phyloP scores from a whole-genome alignment of 2,329 filamentous ascomycete species.

The Emergomyces pasteurianus region DNA sequence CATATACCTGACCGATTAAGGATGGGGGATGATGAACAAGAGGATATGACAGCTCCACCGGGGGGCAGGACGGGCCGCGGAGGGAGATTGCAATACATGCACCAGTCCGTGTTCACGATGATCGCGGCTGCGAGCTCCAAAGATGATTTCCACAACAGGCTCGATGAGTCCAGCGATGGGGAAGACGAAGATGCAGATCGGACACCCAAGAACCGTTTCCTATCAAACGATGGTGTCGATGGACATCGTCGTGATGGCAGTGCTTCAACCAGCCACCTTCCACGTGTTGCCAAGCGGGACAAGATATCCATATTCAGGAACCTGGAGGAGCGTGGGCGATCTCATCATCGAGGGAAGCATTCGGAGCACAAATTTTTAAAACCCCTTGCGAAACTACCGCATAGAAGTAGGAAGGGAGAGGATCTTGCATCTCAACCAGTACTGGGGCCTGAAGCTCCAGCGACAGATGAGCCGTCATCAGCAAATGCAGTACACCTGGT shows the following conservation, averaged over 20 bases:
- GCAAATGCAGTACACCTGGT: slow-evolving; percentile 6
- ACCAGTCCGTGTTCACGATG: slow-evolving; percentile 87
- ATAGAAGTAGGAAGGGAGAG: slow-evolving; percentile 11
- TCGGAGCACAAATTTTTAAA: slow-evolving; percentile 56
- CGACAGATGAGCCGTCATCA: slow-evolving; percentile 10
- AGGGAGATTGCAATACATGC: slow-evolving; percentile 55
- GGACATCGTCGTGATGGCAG: not conserved
- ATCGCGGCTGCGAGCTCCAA: slow-evolving; percentile 78
- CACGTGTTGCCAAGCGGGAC: not conserved
- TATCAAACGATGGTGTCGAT: not conserved
- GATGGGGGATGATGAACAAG: slow-evolving; percentile 45
- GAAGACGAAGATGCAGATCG: slow-evolving; percentile 38
- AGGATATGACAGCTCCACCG: slow-evolving; percentile 49
- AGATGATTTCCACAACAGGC: slow-evolving; percentile 69
- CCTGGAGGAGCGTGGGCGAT: slow-evolving; percentile 3
- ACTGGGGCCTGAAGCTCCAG: slow-evolving; percentile 9
- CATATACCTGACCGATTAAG: slow-evolving; percentile 47
- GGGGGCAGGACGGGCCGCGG: slow-evolving; percentile 21
- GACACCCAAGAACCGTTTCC: slow-evolving; percentile 5
- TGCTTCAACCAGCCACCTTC: not conserved
- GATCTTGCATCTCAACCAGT: slow-evolving; percentile 15
- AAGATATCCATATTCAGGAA: not conserved
- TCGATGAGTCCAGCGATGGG: slow-evolving; percentile 75
- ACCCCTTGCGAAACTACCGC: slow-evolving; percentile 47
- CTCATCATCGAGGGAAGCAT: slow-evolving; percentile 43